Evolutionary conservation across 805 yeast genomes (phyloP), one percentile per base, ranked within the genome.

Genomic region (Spathaspora sp.): DNA sequence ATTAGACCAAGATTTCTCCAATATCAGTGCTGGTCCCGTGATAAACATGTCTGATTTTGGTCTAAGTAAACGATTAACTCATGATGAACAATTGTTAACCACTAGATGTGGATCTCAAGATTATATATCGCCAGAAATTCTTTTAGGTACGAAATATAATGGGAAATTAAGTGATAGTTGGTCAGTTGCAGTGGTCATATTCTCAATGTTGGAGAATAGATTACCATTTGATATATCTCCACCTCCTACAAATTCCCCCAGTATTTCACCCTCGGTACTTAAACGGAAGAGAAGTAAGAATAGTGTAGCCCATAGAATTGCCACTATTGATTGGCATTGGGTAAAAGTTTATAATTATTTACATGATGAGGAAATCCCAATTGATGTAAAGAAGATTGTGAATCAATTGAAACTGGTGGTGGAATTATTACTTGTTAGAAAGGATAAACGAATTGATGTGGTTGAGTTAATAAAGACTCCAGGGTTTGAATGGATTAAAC

Each of bases 91-190:
- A 23, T 59, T 86, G 52, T 75, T 96, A 23, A 79, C 88, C 2
- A 93, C 98, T 1, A 71, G 98, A 54, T 94, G 99, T 67, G 99
- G 99, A 0, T 89, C 97, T 1, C 97, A 89, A 56, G 99, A 94
- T 65, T 94, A 94, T 61, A 96, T 94, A 6, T 86, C 97, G 0
- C 99, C 99, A 0, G 99, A 94, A 63, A 70, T 94, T 20, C 72
- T 94, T 39, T 81, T 94, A 82, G 98, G 98, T 1, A 76, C 89
- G 51, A 86, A 90, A 6, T 94, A 94, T 63, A 93, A 93, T 61
- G 99, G 99, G 11, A 79, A 87, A 49, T 83, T 89, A 56, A 86
- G 94, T 47, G 99, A 94, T 66, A 76, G 92, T 17, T 94, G 99
- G 99, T 89, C 97, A 1, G 67, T 92, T 9, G 99, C 99, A 2